These are phyloP conservation scores for Chrysoporthe puriensis DNA, from an alignment of 2,329 filamentous ascomycete genomes.

Conservation along the genomic window DNA sequence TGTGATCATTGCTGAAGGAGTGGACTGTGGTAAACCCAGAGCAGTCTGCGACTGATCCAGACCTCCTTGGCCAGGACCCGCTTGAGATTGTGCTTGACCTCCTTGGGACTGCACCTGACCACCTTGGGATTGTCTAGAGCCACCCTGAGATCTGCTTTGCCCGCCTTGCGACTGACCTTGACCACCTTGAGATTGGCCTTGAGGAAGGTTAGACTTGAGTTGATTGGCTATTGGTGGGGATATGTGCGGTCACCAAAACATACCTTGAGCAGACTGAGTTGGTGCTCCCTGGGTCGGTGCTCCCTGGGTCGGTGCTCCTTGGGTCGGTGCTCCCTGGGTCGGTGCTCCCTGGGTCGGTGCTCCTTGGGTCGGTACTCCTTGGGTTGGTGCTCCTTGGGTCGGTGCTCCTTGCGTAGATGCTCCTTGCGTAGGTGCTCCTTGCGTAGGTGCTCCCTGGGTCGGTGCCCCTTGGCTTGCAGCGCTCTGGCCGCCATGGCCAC, in stretches of 20 bases:
- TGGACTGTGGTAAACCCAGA: slow-evolving; percentile 12
- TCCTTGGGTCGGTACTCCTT: background rate
- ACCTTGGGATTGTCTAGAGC: slow-evolving; percentile 7
- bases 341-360: background rate
- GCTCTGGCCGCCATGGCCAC: background rate
- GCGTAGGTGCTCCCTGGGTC: background rate
- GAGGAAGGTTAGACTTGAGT: background rate
- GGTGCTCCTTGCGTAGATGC: background rate
- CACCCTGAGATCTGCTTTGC: slow-evolving; percentile 1
- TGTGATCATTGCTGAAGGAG: slow-evolving; percentile 7
- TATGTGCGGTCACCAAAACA: background rate
- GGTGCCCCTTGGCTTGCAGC: too few relatives aligned
- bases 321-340: background rate
- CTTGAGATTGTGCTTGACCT: slow-evolving; percentile 2
- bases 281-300: slow-evolving; percentile 14
- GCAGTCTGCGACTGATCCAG: slow-evolving; percentile 12
- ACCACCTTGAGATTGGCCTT: slow-evolving; percentile 11
- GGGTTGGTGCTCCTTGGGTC: slow-evolving; percentile 1
- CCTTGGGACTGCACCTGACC: slow-evolving; percentile 5
- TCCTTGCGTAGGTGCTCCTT: slow-evolving; percentile 5
- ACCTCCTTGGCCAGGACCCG: slow-evolving; percentile 10
- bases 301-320: background rate
- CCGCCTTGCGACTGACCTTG: slow-evolving; percentile 15
- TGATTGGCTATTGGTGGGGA: background rate
- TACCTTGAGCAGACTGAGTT: background rate